Percentiles rank a stretch among this genome's conserved stretches.
These are phyloP conservation scores for Datura wrightii DNA, from an alignment of 257 asterid species.

Conservation along the genomic window DNA sequence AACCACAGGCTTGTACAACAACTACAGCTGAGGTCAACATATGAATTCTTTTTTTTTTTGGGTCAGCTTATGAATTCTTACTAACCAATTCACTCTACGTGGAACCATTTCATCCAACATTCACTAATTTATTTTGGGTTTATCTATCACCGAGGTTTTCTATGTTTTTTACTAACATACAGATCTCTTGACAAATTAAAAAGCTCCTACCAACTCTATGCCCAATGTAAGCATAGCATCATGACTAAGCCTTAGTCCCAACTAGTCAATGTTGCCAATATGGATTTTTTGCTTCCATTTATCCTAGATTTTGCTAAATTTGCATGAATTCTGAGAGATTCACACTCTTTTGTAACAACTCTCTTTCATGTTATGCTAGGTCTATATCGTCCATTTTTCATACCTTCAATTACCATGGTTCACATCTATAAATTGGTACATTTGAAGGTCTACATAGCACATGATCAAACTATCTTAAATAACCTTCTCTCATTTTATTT, in stretches of 20 bases:
- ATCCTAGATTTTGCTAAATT: not conserved
- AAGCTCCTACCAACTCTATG: slow-evolving; percentile 13
- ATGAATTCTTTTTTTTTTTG: too few relatives aligned
- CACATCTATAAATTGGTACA: not conserved
- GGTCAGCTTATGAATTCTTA: not conserved
- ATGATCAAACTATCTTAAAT: slow-evolving; percentile 8
- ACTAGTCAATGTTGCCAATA: not conserved
- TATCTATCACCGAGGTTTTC: not conserved
- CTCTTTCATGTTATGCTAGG: not conserved
- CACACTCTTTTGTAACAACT: not conserved
- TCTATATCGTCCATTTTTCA: not conserved
- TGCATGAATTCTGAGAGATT: not conserved
- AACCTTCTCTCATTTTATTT: not conserved
- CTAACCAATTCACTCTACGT: not conserved
- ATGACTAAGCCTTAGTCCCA: too few relatives aligned
- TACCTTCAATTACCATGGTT: not conserved
- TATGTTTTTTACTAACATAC: not conserved
- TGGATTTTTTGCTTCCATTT: not conserved
- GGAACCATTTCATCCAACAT: slow-evolving; percentile 3
- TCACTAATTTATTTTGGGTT: not conserved
- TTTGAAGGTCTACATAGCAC: not conserved
- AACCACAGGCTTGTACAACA: not conserved
- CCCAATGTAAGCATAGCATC: not conserved
- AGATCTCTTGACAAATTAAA: not conserved
- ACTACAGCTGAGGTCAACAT: not conserved